Evolutionary conservation across 371 early-diverging fungal species (phyloP), one percentile per base, ranked within the genome.

Genomic region (Syncephalastrum sp.): DNA sequence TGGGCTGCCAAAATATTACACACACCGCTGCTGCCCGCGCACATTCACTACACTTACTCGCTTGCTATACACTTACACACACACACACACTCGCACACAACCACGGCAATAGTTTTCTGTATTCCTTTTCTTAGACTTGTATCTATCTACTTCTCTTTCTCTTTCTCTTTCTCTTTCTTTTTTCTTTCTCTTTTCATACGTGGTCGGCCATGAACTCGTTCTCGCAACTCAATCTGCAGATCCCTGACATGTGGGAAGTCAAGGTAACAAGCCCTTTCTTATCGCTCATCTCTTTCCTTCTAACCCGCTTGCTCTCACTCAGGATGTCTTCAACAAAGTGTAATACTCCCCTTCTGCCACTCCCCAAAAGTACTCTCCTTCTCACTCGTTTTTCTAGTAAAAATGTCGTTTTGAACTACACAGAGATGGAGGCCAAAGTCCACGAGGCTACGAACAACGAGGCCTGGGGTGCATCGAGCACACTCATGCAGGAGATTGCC

Each of bases 401-500:
- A 69, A 86, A 84, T 77, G 89, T 84, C 5, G 94, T 93, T 17
- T 71, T 92, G 61, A 91, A 94, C 68, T 84, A 85, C 65, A 89
- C 91, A 57, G 94, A 94, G 69, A 86, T 90, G 85, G 94, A 94
- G 70, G 82, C 87, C 58, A 93, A 93, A 57, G 92, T 94, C 27
- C 83, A 87, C 59, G 92, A 93, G 59, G 93, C 92, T 4, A 93
- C 93, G 7, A 89, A 84, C 57, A 83, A 85, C 54, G 93, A 92
- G 56, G 81, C 90, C 23, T 93, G 97, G 98, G 96, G 96, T 24
- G 95, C 96, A 19, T 87, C 91, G 21, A 89, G 91, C 42, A 93
- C 95, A 13, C 73, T 94, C 33, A 94, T 96, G 93, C 82, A 83
- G 56, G 94, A 93, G 61, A 88, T 94, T 64, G 89, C 94, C 23